These are phyloP conservation scores for Suillus lakei DNA, from an alignment of 768 basidiomycete species.

Conservation along the genomic window DNA sequence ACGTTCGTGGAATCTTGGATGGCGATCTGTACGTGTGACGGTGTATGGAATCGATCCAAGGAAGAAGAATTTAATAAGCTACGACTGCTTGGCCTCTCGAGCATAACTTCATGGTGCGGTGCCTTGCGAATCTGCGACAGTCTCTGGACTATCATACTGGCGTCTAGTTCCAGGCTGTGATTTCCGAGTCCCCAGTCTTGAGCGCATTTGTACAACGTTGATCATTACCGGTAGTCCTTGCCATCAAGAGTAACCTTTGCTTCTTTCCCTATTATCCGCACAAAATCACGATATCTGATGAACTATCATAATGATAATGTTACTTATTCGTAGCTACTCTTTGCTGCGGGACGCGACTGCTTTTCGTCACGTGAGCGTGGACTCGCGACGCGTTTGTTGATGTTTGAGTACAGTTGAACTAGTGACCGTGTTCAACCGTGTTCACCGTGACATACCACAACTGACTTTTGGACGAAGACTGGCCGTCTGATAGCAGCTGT, in stretches of 20 bases:
- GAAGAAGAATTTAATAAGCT: neutral
- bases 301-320: neutral
- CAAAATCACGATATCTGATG: neutral
- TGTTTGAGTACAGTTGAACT: slow-evolving; percentile 21
- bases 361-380: slow-evolving; percentile 27
- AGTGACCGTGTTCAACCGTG: no score
- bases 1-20: slow-evolving; percentile 67
- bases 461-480: neutral
- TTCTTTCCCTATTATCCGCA: neutral
- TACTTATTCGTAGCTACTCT: no score
- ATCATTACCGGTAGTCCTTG: neutral
- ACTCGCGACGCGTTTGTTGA: no score
- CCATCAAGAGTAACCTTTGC: slow-evolving; percentile 12
- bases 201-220: neutral
- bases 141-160: neutral
- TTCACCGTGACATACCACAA: neutral
- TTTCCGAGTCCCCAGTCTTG: neutral
- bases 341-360: slow-evolving; percentile 16
- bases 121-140: neutral
- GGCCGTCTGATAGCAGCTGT: neutral
- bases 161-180: neutral
- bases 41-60: neutral
- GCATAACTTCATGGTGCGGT: no score
- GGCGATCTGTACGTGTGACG: neutral
- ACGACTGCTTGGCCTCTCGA: neutral